Conservation (phyloP, 345 rosid species). For the Euphorbia peplus region DNA sequence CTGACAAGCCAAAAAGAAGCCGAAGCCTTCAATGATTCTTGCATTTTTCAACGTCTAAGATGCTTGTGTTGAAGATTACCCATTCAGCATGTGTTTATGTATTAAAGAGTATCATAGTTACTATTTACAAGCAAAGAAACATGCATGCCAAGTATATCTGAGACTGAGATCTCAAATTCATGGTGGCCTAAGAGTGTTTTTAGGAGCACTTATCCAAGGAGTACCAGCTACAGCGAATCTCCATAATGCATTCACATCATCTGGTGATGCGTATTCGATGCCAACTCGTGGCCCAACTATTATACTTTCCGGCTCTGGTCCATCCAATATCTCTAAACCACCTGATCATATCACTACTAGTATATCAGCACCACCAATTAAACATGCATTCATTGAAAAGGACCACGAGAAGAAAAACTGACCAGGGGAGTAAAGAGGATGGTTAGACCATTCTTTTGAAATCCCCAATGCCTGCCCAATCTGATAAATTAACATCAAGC, state of each 20-base stretch:
- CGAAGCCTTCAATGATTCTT: background rate
- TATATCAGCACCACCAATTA: background rate
- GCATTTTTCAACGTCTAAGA: background rate
- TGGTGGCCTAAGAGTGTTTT: slow-evolving; percentile 62
- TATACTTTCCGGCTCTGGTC: slow-evolving; percentile 70
- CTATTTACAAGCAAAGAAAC: too few species aligned
- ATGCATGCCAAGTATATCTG: too few species aligned
- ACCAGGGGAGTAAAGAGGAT: slow-evolving; percentile 81
- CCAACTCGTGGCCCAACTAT: slow-evolving; percentile 86
- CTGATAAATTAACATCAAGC: slow-evolving; percentile 29
- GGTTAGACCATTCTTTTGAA: slow-evolving; percentile 84
- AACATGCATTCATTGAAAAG: background rate
- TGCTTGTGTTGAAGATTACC: background rate
- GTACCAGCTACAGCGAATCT: slow-evolving; percentile 84
- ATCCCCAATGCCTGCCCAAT: slow-evolving; percentile 95
- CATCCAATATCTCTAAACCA: slow-evolving; percentile 79
- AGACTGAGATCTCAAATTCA: slow-evolving; percentile 12
- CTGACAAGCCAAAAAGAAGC: background rate
- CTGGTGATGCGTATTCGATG: slow-evolving; percentile 79
- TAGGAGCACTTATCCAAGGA: slow-evolving; percentile 94
- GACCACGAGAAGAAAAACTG: slow-evolving; percentile 15
- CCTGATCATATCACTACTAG: slow-evolving; percentile 41
- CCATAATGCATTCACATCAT: slow-evolving; percentile 77
- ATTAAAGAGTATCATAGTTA: too few species aligned
- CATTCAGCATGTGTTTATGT: too few species aligned